These are phyloP conservation scores for Xylaria arbuscula DNA, from an alignment of 2,329 filamentous ascomycete species.

Conservation along the genomic window DNA sequence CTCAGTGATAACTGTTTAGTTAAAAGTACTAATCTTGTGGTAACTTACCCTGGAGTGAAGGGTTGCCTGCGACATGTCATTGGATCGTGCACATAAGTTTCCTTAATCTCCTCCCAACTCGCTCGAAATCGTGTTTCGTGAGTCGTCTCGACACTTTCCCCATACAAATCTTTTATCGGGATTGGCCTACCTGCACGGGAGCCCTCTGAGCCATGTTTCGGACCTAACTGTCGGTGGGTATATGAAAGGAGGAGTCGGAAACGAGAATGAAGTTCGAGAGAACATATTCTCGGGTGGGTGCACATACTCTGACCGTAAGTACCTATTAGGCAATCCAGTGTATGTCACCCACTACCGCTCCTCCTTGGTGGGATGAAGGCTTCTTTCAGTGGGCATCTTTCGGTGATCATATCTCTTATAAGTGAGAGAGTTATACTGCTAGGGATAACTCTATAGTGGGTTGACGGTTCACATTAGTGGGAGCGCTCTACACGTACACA, in stretches of 20 bases:
- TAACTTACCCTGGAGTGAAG: no score
- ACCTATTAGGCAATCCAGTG: constrained; percentile 2
- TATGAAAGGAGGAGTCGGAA: constrained; percentile 15
- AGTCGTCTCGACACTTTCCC: neutral
- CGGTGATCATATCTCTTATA: neutral
- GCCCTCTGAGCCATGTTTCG: neutral
- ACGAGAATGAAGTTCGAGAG: neutral
- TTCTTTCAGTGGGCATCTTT: neutral
- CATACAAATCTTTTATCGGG: constrained; percentile 14
- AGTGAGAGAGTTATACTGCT: constrained; percentile 2
- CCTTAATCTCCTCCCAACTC: neutral
- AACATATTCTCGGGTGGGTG: neutral
- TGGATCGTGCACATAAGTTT: no score
- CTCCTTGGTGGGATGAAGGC: neutral
- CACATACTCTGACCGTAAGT: neutral
- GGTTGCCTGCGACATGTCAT: no score
- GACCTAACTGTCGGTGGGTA: constrained; percentile 17
- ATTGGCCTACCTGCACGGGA: neutral
- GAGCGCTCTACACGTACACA: no score
- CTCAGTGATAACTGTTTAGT: no score
- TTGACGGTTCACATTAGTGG: neutral
- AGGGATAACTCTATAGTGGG: neutral
- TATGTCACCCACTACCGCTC: neutral
- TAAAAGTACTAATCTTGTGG: no score
- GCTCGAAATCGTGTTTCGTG: neutral